Evolutionary conservation across 441 rosid genomes (phyloP).

Genomic region (Lepidium campestre): DNA sequence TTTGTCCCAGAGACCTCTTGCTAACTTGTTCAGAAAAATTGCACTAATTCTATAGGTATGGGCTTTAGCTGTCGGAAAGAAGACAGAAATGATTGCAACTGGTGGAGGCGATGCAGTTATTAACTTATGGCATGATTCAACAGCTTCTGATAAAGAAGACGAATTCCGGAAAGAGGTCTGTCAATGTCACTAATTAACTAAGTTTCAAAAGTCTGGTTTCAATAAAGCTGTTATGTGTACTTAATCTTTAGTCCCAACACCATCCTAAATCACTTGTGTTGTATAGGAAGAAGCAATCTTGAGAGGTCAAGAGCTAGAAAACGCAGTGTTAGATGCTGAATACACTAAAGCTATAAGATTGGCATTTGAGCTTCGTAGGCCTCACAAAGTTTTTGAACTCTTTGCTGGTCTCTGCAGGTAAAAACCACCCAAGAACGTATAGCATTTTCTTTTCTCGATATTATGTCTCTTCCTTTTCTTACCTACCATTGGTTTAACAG

Average conservation of each 20-base stretch:
- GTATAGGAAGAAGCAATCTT: constrained; percentile 74
- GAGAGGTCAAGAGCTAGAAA: constrained; percentile 85
- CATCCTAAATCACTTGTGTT: constrained; percentile 1
- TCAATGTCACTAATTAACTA: background rate
- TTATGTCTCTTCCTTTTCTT: constrained; percentile 13
- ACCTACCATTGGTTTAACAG: constrained; percentile 31
- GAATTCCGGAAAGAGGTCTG: constrained; percentile 84
- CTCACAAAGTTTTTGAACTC: constrained; percentile 72
- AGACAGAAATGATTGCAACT: constrained; percentile 84
- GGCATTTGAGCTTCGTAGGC: constrained; percentile 82
- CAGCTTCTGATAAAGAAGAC: constrained; percentile 79
- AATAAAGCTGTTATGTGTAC: background rate
- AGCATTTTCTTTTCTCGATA: background rate
- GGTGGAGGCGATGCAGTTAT: constrained; percentile 89
- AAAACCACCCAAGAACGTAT: constrained; percentile 4
- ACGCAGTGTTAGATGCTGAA: constrained; percentile 76
- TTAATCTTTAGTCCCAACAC: background rate
- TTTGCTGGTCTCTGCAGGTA: constrained; percentile 73
- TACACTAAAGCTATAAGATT: constrained; percentile 72
- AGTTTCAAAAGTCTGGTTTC: background rate
- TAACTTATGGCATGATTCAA: constrained; percentile 92
- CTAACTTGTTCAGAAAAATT: constrained; percentile 7
- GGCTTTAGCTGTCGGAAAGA: constrained; percentile 94
- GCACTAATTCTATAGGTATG: constrained; percentile 54
- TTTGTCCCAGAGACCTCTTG: background rate